These are phyloP conservation scores for Podila verticillata DNA, from an alignment of 192 early-diverging fungal genomes.

Conservation along the genomic window DNA sequence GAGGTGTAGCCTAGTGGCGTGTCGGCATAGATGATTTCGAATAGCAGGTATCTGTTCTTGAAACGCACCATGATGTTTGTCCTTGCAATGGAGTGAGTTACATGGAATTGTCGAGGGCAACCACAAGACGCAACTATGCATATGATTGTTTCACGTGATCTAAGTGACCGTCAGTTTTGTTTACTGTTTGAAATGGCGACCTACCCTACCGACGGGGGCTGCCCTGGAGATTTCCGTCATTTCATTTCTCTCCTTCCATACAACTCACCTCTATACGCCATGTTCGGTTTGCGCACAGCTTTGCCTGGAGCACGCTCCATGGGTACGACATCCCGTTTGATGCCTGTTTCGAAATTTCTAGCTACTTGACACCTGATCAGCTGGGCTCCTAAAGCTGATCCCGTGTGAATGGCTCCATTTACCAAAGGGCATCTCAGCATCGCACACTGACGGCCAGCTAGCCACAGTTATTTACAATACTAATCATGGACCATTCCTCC, in stretches of 20 bases:
- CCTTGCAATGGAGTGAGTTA: neutral
- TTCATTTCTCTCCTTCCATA: neutral
- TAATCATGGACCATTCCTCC: no score
- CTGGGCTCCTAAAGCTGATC: neutral
- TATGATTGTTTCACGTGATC: no score
- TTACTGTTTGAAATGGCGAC: no score
- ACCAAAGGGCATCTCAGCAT: no score
- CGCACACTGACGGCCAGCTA: no score
- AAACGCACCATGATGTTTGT: conserved; percentile 57
- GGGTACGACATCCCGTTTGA: conserved; percentile 16
- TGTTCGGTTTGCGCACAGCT: conserved; percentile 46
- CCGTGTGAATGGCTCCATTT: neutral
- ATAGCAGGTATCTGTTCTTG: conserved; percentile 62
- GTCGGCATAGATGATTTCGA: conserved; percentile 54
- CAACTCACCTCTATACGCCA: conserved; percentile 2
- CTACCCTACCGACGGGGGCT: no score
- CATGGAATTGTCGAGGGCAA: neutral
- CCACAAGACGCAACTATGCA: neutral
- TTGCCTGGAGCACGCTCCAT: conserved; percentile 46
- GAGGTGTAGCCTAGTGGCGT: conserved; percentile 35
- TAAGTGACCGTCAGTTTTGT: no score
- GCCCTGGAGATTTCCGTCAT: neutral
- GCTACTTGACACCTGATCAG: neutral
- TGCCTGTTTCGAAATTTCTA: neutral
- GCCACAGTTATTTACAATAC: no score